Evolutionary conservation across 352 stramenopile genomes (phyloP), one percentile per base, ranked within the genome.

Genomic region (Peronospora destructor): DNA sequence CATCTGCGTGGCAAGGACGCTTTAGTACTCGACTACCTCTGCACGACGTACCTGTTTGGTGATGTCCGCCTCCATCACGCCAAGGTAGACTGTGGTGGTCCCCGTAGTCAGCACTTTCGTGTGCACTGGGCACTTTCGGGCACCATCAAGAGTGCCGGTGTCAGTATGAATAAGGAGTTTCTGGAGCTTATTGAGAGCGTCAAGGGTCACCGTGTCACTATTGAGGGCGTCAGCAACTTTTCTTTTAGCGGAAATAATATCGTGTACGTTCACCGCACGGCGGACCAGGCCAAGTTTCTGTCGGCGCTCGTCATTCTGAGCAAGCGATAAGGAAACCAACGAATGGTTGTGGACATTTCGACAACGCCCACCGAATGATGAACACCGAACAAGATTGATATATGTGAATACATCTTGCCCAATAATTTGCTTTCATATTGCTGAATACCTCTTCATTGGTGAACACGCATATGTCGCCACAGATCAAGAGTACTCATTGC

Each of bases 91-190:
- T 86, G 75, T 49, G 82, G 82, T 6, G 82, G 82, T 1, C 77
- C 79, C 7, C 79, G 78, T 49, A 89, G 76, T 60, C 82, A 92
- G 62, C 82, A 92, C 53, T 89, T 92, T 49, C 82, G 82, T 43
- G 79, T 92, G 26, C 81, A 92, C 65, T 92, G 82, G 82, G 65
- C 81, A 23, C 80, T 92, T 36, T 80, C 75, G 10, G 82, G 82
- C 50, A 68, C 68, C 11, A 64, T 92, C 17, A 88, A 91, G 53
- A 83, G 71, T 41, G 70, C 77, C 9, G 82, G 79, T 35, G 74
- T 86, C 45, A 89, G 79, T 58, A 88, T 89, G 77, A 91, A 89
- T 69, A 90, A 90, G 56, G 82, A 92, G 59, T 92, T 92, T 38
- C 54, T 89, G 9, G 79, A 92, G 41, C 68, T 92, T 16, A 91